Evolutionary conservation across 1,139 yeast genomes (phyloP).

Genomic region (Cylindricascospora bacillispora): DNA sequence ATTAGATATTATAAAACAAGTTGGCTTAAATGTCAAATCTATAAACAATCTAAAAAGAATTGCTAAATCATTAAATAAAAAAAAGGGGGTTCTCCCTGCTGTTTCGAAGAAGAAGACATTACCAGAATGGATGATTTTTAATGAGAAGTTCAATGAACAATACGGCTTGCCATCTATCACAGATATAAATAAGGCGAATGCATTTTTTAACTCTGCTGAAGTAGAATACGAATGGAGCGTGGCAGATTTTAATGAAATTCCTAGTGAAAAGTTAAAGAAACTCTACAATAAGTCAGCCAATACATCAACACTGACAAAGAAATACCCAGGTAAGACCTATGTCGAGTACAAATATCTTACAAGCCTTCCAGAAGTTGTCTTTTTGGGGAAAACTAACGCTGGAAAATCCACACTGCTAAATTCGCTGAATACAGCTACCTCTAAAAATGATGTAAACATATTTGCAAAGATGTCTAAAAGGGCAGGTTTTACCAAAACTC

Average conservation of each 20-base stretch:
- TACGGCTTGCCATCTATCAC: conserved; percentile 31
- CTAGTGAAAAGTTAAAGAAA: conserved; percentile 38
- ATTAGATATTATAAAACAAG: too few species aligned
- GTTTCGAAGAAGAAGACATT: too few species aligned
- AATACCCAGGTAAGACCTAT: too few species aligned
- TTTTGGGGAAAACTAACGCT: conserved; percentile 71
- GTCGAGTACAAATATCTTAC: background rate
- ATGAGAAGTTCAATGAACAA: conserved; percentile 9
- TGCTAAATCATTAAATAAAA: too few species aligned
- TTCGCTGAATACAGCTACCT: conserved; percentile 31
- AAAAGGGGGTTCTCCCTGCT: too few species aligned
- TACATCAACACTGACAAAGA: too few species aligned
- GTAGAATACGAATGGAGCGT: conserved; percentile 49
- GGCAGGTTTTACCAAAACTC: conserved; percentile 68
- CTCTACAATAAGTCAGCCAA: background rate
- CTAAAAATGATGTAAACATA: conserved; percentile 24
- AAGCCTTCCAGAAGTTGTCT: conserved; percentile 50
- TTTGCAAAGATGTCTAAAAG: conserved; percentile 44
- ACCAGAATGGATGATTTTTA: conserved; percentile 12
- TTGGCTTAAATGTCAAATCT: too few species aligned
- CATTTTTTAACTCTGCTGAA: conserved; percentile 35
- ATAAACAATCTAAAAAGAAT: too few species aligned
- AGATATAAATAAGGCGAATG: conserved; percentile 18
- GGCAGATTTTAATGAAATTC: conserved; percentile 39
- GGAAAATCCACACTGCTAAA: conserved; percentile 75